Evolutionary conservation across 257 asterid genomes (phyloP), one percentile per base, ranked within the genome.

Genomic region (Solanum verrucosum): DNA sequence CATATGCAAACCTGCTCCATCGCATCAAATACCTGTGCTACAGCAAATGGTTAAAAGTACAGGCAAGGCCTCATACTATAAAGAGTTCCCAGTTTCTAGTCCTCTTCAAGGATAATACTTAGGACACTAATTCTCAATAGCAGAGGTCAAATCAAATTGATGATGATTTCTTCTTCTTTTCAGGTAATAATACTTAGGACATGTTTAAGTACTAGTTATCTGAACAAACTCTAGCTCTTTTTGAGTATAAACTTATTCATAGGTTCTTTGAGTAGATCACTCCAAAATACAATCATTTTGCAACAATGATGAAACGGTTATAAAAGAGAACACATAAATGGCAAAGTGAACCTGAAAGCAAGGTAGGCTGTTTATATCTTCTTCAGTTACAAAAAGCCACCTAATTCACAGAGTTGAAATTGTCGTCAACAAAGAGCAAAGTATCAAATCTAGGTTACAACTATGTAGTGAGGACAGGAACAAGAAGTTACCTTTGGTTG

Each of bases 301-400:
- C 9, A 2, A 71, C 12, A 71, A 35, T 44, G 72, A 86, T 71
- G 84, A 49, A 65, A 15, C 9, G 60, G 12, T 86, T 56, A 29
- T 70, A 29, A 60, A 29, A 79, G 16, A 79, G 60, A 52, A 73
- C 27, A 87, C 88, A 6, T 67, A 85, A 87, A 77, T 90, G 88
- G 59, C 27, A 88, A 85, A 86, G 85, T 77, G 68, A 65, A 96
- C 99, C 98, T 92, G 97, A 93, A 96, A 96, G 92, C 98, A 90
- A 59, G 97, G 99, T 83, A 93, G 86, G 88, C 86, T 93, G 89
- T 95, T 95, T 77, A 96, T 95, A 90, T 96, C 98, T 68, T 95
- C 99, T 89, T 96, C 99, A 44, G 98, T 96, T 42, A 96, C 98
- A 88, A 93, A 96, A 92, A 96, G 97, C 98, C 95, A 95, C 89